Base-by-base conservation (phyloP, 495 filamentous ascomycete species). In the Neurospora sp. region DNA sequence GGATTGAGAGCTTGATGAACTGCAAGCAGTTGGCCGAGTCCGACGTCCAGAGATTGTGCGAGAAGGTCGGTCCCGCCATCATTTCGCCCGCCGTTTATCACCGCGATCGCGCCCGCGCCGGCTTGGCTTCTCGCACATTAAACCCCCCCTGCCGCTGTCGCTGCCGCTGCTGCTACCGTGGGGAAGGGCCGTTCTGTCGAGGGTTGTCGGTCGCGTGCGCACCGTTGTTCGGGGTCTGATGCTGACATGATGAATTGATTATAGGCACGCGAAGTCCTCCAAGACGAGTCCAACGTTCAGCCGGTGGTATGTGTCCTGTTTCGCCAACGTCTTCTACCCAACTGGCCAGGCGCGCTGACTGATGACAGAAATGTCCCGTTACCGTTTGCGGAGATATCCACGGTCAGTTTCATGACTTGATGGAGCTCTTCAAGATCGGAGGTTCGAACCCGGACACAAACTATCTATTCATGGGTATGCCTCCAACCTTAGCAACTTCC, bases 221-320 rank as follows among this genome's bases (percentile, higher is more conserved):
- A 65, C 53, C 53, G 14, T 17, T 65, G 53, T 65, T 65, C 68
- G 48, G 44, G 69, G n/a, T 53, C 35, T 22, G 40, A 22, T 41
- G 40, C 40, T 70, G 40, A 69, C 39, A 69, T 35, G 44, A 61
- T 61, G n/a, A 42, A 70, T 53, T 75, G 68, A 53, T 69, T 69
- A 38, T 76, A 98, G 94, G 96, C 96, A 74, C 87, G 95, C 83
- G 96, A 98, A 80, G 94, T 99, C 69, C 87, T 99, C 74, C 93
- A 97, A 82, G 93, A 97, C 31, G 96, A 99, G 83, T 97, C 94
- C 68, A 99, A 99, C 79, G 96, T 99, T 73, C 96, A 99, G 84
- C 96, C 96, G 79, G 96, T 99, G 81, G 94, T 98, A 92, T 82
- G 94, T 87, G 77, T 71, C 37, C 71, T 68, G 40, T 41, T 45